Evolutionary conservation across 2,329 filamentous ascomycete species (phyloP).

Genomic region (Paecilomyces niveus): DNA sequence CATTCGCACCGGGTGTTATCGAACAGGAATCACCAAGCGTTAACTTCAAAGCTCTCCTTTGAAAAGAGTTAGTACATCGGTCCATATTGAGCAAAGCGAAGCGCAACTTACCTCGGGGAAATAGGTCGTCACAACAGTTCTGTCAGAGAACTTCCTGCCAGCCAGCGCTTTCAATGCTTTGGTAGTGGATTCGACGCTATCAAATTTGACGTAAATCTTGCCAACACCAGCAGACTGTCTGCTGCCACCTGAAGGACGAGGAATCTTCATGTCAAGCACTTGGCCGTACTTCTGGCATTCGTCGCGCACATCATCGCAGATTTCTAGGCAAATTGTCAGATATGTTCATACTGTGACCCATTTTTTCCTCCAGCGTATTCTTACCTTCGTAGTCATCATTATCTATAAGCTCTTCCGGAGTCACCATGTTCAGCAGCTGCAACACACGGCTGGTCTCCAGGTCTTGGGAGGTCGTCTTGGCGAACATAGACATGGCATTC

Average conservation of each 20-base stretch:
- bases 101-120: constrained; percentile 70
- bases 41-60: constrained; percentile 89
- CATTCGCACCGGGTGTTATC: neutral
- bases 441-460: constrained; percentile 76
- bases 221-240: constrained; percentile 83
- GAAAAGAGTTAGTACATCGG: constrained; percentile 24
- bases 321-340: constrained; percentile 56
- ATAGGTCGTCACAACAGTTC: constrained; percentile 93
- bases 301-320: constrained; percentile 85
- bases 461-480: constrained; percentile 74
- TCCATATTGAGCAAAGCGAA: neutral
- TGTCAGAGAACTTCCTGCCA: constrained; percentile 89
- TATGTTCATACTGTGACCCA: neutral
- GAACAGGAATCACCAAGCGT: constrained; percentile 62
- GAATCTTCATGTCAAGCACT: constrained; percentile 85
- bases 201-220: constrained; percentile 97
- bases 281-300: constrained; percentile 88
- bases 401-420: constrained; percentile 86
- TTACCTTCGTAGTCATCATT: constrained; percentile 91
- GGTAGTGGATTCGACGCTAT: constrained; percentile 66
- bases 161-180: constrained; percentile 85
- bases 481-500: constrained; percentile 95
- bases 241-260: constrained; percentile 73
- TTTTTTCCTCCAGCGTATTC: constrained; percentile 9
- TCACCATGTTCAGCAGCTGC: constrained; percentile 97